Percentiles rank a stretch among this genome's conserved stretches.
These are phyloP conservation scores for Marasmius oreades DNA, from an alignment of 1,284 basidiomycete genomes.

Conservation along the genomic window DNA sequence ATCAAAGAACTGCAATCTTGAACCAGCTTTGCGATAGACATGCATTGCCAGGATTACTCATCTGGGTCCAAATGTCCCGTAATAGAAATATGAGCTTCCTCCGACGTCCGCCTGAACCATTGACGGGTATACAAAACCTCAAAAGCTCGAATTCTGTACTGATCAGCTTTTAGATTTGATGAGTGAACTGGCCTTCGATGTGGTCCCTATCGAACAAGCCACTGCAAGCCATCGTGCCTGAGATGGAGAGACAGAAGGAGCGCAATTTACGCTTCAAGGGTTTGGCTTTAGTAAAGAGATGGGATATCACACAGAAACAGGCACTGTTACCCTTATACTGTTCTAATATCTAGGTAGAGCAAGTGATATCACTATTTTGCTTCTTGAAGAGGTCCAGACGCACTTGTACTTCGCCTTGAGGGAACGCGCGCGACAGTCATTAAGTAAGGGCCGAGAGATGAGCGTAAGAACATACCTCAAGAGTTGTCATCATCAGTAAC, in stretches of 20 bases:
- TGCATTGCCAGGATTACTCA: too few relatives aligned
- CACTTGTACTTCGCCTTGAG: not conserved
- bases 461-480: not conserved
- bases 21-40: too few relatives aligned
- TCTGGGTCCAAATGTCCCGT: too few relatives aligned
- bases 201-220: not conserved
- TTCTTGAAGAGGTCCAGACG: not conserved
- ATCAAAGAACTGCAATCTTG: too few relatives aligned
- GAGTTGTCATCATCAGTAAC: conserved; percentile 40
- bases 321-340: not conserved
- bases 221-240: not conserved
- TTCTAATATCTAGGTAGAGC: not conserved
- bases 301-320: not conserved
- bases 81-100: too few relatives aligned
- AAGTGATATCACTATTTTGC: not conserved
- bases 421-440: not conserved
- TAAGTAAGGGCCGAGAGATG: not conserved
- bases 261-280: not conserved
- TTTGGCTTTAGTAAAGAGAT: not conserved
- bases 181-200: not conserved
- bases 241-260: not conserved
- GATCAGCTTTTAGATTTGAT: not conserved
- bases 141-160: not conserved
- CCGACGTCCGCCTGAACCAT: too few relatives aligned
- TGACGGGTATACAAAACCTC: too few relatives aligned